Conservation (phyloP, 441 rosid species). For the Hypseocharis bilobata region DNA sequence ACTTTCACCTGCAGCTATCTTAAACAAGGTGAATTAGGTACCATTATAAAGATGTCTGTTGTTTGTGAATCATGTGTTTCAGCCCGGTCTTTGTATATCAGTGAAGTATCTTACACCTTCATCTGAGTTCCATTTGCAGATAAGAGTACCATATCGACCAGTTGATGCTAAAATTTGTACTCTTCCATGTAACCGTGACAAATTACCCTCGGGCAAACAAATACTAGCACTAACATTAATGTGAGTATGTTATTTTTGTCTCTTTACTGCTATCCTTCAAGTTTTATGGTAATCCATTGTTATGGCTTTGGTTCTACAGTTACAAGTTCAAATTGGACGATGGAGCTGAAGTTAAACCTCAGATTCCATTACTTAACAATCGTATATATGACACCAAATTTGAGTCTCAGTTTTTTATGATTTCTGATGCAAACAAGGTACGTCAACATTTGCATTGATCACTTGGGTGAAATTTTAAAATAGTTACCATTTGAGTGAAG, state of each 20-base stretch:
- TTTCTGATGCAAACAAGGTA: conserved; percentile 92
- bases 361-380: conserved; percentile 79
- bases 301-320: conserved; percentile 39
- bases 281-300: background rate
- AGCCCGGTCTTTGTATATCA: conserved; percentile 8
- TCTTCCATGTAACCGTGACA: conserved; percentile 65
- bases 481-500: conserved; percentile 13
- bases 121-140: conserved; percentile 34
- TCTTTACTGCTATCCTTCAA: conserved; percentile 15
- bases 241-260: conserved; percentile 36
- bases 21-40: conserved; percentile 54
- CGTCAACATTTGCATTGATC: conserved; percentile 3
- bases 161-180: conserved; percentile 63
- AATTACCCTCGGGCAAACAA: conserved; percentile 85
- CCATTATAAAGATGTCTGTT: conserved; percentile 6
- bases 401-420: conserved; percentile 92
- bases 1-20: conserved; percentile 61
- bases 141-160: conserved; percentile 81
- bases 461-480: background rate
- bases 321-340: conserved; percentile 92
- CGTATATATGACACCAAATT: conserved; percentile 94
- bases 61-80: conserved; percentile 11
- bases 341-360: conserved; percentile 77
- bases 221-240: conserved; percentile 73
- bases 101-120: conserved; percentile 3